These are phyloP conservation scores for Phytopythium montanum DNA, from an alignment of 352 stramenopile genomes.

Conservation along the genomic window DNA sequence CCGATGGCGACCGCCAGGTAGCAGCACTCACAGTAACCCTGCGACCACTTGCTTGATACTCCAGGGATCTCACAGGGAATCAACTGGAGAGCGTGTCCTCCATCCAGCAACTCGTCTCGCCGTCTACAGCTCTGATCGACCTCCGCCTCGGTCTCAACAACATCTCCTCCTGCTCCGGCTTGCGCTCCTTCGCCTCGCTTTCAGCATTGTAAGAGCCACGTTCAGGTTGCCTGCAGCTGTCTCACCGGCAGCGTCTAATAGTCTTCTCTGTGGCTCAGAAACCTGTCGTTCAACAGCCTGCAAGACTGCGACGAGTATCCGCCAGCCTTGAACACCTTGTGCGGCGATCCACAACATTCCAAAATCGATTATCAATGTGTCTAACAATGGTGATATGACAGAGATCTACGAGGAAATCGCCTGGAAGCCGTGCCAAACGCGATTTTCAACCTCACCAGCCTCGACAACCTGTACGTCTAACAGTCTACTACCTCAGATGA, in stretches of 20 bases:
- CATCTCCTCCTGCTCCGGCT: slow-evolving; percentile 11
- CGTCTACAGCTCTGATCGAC: slow-evolving; percentile 9
- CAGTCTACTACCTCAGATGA: too few relatives aligned
- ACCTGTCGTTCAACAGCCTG: slow-evolving; percentile 22
- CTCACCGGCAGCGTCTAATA: not conserved
- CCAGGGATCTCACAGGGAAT: slow-evolving; percentile 20
- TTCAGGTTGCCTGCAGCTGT: not conserved
- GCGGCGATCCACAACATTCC: not conserved
- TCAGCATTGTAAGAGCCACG: slow-evolving; percentile 11
- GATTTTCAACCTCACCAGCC: slow-evolving; percentile 8
- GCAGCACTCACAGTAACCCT: not conserved
- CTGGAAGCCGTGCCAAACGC: slow-evolving; percentile 11
- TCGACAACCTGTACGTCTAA: slow-evolving; percentile 17
- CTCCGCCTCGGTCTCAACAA: slow-evolving; percentile 17
- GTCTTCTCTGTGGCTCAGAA: slow-evolving; percentile 2
- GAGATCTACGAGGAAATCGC: slow-evolving; percentile 14
- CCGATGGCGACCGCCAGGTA: not conserved
- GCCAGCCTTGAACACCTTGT: slow-evolving; percentile 15
- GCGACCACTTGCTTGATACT: not conserved
- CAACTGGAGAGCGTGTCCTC: slow-evolving; percentile 10
- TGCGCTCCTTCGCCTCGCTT: slow-evolving; percentile 5
- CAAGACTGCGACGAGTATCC: slow-evolving; percentile 10
- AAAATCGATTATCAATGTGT: not conserved
- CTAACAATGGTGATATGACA: not conserved
- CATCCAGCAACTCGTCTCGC: slow-evolving; percentile 2